Base-by-base conservation (phyloP, 805 yeast genomes). In the Pichia insulana region DNA sequence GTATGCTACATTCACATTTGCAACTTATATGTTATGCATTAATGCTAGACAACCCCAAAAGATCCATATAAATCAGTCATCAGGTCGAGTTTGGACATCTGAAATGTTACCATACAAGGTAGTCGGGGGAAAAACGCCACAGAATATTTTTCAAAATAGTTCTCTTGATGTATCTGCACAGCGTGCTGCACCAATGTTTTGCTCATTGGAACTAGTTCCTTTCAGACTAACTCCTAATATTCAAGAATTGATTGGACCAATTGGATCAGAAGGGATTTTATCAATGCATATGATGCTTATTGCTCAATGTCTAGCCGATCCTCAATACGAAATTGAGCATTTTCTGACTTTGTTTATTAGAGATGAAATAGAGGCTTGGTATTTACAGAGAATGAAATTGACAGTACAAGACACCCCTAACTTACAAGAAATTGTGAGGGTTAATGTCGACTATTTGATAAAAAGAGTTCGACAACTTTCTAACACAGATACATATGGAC, bases 311-410 rank as follows among this genome's bases (percentile, higher is more conserved):
- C 69, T 94, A 48, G 73, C 90, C 9, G 95, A 88, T 54, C 95
- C 96, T 1, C 96, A 88, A 53, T 84, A 86, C 49, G 96, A 90
- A 52, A 70, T 92, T 61, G 95, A 84, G 55, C 94, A 88, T 48
- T 88, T 83, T 62, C 65, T 92, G 64, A 85, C 95, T n/a, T 69
- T 92, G 51, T 90, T 92, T 64, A 95, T 94, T 17, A 78, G 97
- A 44, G 98, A 92, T 63, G 99, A 92, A 62, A 83, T 90, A 15
- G 78, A 89, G 40, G 80, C 96, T 0, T 90, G 97, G 97, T 89
- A 82, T 60, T 78, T 89, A 32, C 94, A 84, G 58, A 78, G 81
- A 53, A 96, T 88, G 56, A 76, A 88, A 45, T 78, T 92, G 10
- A 69, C 83, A 30, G 88, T 87, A 1, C 90, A 81, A 52, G 95